A percentile compares a stretch with the other conserved stretches of the same genome.
Evolutionary conservation across 202 grass and related monocot genomes (phyloP).

Genomic region (Digitaria exilis): DNA sequence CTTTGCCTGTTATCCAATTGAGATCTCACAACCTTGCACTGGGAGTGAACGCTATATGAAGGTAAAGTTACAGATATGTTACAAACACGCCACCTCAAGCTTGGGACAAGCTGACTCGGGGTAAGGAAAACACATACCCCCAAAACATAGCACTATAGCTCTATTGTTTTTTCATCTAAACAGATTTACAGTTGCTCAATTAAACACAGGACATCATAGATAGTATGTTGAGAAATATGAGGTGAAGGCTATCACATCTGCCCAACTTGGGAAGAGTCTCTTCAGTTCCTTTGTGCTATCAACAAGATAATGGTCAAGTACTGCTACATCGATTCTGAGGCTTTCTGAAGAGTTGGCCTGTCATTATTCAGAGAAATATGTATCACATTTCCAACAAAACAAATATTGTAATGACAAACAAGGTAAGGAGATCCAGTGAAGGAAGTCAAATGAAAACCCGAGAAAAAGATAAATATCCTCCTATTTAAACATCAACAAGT

Average conservation of each 20-base stretch:
- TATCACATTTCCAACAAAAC: background rate
- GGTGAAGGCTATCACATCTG: constrained; percentile 77
- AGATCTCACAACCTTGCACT: background rate
- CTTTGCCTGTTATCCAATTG: background rate
- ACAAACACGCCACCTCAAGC: constrained; percentile 6
- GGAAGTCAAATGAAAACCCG: background rate
- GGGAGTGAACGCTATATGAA: background rate
- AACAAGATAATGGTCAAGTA: constrained; percentile 86
- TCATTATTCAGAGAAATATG: background rate
- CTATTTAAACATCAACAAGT: background rate
- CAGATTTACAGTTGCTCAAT: constrained; percentile 37
- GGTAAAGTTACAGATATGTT: constrained; percentile 14
- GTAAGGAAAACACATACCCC: background rate
- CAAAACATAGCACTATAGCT: constrained; percentile 2
- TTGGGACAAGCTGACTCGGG: background rate
- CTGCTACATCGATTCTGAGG: constrained; percentile 82
- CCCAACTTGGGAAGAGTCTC: constrained; percentile 85
- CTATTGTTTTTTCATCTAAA: background rate
- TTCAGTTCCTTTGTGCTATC: constrained; percentile 64
- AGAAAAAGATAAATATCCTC: background rate
- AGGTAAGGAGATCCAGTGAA: background rate
- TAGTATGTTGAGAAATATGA: constrained; percentile 85
- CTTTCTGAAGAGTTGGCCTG: constrained; percentile 76
- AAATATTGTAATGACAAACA: background rate
- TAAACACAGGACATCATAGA: constrained; percentile 50